Base-by-base conservation (phyloP, 1,284 basidiomycete species). In the Cystobasidium slooffiae region DNA sequence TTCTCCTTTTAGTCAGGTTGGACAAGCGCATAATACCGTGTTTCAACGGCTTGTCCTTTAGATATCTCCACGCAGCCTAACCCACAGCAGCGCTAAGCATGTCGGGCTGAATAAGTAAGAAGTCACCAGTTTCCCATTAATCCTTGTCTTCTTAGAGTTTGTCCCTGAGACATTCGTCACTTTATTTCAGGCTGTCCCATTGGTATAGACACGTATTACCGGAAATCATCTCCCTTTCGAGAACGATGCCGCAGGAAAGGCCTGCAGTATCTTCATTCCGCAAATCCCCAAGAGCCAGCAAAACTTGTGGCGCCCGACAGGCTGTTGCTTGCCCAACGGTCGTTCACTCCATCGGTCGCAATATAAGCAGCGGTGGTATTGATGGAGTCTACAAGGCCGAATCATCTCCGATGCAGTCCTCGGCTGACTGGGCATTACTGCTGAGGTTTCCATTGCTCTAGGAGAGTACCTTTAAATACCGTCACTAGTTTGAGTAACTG, bases 401-500 rank as follows among this genome's bases (percentile, higher is more conserved):
- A 53, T 53, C 52, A 53, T 53, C 14, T 53, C 52, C 52, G 52
- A 53, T 53, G 52, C 52, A 53, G 52, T 53, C 52, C 52, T 53
- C 52, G 20, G 52, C 20, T 53, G 52, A 53, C 52, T 53, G 52
- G 52, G 52, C 1, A 53, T 53, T 53, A 53, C 52, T 53, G 52
- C 52, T 53, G 52, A 53, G 52, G 4, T 53, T 1, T 53, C 52
- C 52, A 1, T 53, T 53, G 12, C 52, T 53, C 52, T 22, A 53
- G 52, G 52, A 53, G 52, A 53, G 20, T 53, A 53, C 52, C 52
- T 53, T 53, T 53, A 53, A 53, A 53, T 53, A 53, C 52, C 52
- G 12, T 53, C 14, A 1, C 52, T 53, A 53, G 52, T 53, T 53
- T 22, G 52, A 53, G 52, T 53, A 53, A 53, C 18, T 53, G 52